Conservation (phyloP, 768 basidiomycete genomes). For the Pisolithus microcarpus region DNA sequence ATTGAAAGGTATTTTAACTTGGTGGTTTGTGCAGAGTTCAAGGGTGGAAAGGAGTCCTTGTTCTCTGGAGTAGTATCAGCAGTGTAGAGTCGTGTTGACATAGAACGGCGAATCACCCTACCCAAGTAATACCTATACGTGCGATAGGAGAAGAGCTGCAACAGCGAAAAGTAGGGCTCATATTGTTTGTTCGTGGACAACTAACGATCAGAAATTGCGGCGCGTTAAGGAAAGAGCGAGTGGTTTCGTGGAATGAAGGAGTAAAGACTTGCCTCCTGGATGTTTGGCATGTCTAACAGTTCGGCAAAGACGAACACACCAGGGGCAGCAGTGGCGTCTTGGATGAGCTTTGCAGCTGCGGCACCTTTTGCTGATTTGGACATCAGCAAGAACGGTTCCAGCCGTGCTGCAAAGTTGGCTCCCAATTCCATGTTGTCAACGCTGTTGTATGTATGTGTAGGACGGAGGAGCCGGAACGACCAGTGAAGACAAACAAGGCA, state of each 20-base stretch:
- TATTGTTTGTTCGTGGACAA: constrained; percentile 61
- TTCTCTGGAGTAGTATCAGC: constrained; percentile 40
- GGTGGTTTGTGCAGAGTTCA: constrained; percentile 65
- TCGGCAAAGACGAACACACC: constrained; percentile 93
- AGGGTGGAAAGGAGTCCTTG: constrained; percentile 55
- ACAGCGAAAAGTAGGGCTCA: constrained; percentile 50
- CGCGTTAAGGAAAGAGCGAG: background rate
- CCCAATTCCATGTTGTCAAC: constrained; percentile 49
- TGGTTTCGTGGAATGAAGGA: background rate
- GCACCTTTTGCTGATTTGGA: constrained; percentile 90
- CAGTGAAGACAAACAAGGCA: background rate
- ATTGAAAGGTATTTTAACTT: constrained; percentile 94
- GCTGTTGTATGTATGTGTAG: background rate
- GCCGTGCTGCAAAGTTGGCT: constrained; percentile 54
- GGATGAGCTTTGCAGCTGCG: constrained; percentile 81
- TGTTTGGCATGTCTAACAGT: constrained; percentile 71
- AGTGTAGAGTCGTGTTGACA: background rate
- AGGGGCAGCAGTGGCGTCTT: constrained; percentile 80
- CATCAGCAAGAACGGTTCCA: constrained; percentile 89
- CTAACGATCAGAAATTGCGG: constrained; percentile 32
- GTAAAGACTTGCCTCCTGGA: constrained; percentile 62
- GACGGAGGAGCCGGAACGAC: background rate
- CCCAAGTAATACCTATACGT: constrained; percentile 80
- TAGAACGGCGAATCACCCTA: constrained; percentile 26
- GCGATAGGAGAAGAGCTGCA: constrained; percentile 87